Base-by-base conservation (phyloP, 805 yeast species). In the Maudiozyma barnettii region DNA sequence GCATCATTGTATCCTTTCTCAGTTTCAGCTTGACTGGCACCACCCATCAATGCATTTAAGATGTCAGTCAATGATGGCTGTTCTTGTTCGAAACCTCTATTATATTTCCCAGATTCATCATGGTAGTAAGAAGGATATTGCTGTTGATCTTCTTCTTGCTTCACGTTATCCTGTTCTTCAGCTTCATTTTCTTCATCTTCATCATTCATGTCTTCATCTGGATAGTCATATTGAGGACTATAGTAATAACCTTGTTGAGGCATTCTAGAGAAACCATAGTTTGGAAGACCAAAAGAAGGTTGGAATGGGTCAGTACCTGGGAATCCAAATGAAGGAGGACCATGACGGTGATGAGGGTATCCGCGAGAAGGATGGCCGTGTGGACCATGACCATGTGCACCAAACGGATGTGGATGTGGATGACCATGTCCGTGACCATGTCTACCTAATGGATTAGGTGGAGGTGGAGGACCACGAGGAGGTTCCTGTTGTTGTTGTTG, bases 141-240 rank as follows among this genome's bases (percentile, higher is more conserved):
- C n/a, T n/a, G n/a, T n/a, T n/a, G n/a, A n/a, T n/a, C n/a, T n/a
- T 47, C 52, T 20, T 45, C 50, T 14, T 44, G 61, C 5, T 45
- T 57, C 4, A 41, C 55, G 7, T 43, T 54, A 9, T 48, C 51
- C 5, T 41, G 38, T 14, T 29, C 44, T 7, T 51, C 55, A 6
- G 39, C 52, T 14, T 51, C 56, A 1, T 37, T 55, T 3, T 43
- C 57, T 8, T 45, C 57, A n/a, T 42, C 54, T 7, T 41, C 57
- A 13, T 44, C 58, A 2, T 51, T 62, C 3, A 66, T 71, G 7
- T 52, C 65, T 1, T 51, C 61, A 2, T 62, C 64, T 1, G 54
- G 57, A 38, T 54, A 37, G 49, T 40, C 43, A 63, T 68, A 57
- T 55, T 62, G 54, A 47, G 68, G 47, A 56, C 56, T 29, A 58